phyloP scores from a whole-genome alignment of 2,329 filamentous ascomycete genomes.

The Trichoderma citrinoviride region DNA sequence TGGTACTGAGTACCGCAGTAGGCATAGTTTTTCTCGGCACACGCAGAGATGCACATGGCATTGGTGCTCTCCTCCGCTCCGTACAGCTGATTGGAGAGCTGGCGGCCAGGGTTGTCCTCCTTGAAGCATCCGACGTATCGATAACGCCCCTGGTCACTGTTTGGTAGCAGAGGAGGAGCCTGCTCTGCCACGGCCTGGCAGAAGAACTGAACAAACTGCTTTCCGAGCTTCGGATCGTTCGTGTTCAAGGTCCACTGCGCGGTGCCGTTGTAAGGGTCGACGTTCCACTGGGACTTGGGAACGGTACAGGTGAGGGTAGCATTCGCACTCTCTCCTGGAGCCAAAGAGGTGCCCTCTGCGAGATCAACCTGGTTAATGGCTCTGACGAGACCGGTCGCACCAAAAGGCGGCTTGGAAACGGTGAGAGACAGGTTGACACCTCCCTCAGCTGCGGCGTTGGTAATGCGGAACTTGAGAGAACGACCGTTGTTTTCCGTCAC shows the following conservation, averaged over 20 bases:
- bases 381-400: conserved; percentile 51
- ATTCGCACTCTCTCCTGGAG: conserved; percentile 48
- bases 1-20: conserved; percentile 52
- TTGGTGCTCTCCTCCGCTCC: conserved; percentile 43
- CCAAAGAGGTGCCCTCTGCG: conserved; percentile 53
- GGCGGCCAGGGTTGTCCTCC: conserved; percentile 55
- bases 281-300: conserved; percentile 57
- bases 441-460: conserved; percentile 47
- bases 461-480: conserved; percentile 51
- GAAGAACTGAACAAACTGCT: conserved; percentile 51
- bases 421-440: conserved; percentile 52
- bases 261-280: conserved; percentile 46
- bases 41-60: conserved; percentile 45
- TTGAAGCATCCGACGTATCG: conserved; percentile 55
- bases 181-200: conserved; percentile 54
- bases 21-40: conserved; percentile 34
- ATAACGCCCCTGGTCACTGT: conserved; percentile 46
- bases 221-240: conserved; percentile 51
- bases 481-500: conserved; percentile 51
- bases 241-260: conserved; percentile 58
- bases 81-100: conserved; percentile 45
- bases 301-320: conserved; percentile 55
- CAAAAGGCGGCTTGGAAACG: conserved; percentile 60
- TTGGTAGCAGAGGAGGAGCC: conserved; percentile 45
- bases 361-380: conserved; percentile 56